A percentile compares a stretch with the other conserved stretches of the same genome.
These are phyloP conservation scores for Aethionema arabicum DNA, from an alignment of 345 rosid genomes.

Conservation along the genomic window DNA sequence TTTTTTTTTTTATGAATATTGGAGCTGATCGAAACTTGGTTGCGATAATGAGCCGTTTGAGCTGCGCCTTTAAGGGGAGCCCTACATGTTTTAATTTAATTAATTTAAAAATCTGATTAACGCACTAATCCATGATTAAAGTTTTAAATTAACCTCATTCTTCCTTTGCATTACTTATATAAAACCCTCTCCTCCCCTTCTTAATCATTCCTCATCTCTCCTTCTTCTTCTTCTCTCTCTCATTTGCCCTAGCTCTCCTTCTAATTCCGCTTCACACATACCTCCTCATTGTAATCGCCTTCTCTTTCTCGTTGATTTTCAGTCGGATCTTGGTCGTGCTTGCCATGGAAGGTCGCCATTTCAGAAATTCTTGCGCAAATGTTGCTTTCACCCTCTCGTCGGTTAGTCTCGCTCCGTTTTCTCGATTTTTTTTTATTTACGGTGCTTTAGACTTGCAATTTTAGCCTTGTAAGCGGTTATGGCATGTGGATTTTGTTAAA, in stretches of 20 bases:
- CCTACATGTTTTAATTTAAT: slow-evolving; percentile 16
- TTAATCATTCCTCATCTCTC: not conserved
- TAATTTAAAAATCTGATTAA: slow-evolving; percentile 20
- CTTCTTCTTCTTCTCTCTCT: not conserved
- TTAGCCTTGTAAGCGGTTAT: not conserved
- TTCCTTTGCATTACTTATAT: slow-evolving; percentile 29
- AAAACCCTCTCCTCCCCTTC: slow-evolving; percentile 24
- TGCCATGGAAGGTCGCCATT: not conserved
- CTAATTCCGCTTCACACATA: not conserved
- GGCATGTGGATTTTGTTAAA: not conserved
- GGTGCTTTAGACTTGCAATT: slow-evolving; percentile 1
- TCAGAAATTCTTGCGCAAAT: not conserved
- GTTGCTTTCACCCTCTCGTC: not conserved
- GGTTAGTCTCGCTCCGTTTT: slow-evolving; percentile 20
- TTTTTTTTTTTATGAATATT: too few species aligned
- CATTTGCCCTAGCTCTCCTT: slow-evolving; percentile 29
- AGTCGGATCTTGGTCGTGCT: slow-evolving; percentile 9
- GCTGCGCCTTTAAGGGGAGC: slow-evolving; percentile 18
- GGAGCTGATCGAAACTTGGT: too few species aligned
- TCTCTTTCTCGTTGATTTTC: not conserved
- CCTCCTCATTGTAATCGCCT: not conserved
- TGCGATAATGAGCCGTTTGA: slow-evolving; percentile 1
- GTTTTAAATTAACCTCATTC: slow-evolving; percentile 25
- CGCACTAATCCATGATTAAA: slow-evolving; percentile 21
- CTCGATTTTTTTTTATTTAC: not conserved